Base-by-base conservation (phyloP, 768 basidiomycete species). In the Calocybe indica region DNA sequence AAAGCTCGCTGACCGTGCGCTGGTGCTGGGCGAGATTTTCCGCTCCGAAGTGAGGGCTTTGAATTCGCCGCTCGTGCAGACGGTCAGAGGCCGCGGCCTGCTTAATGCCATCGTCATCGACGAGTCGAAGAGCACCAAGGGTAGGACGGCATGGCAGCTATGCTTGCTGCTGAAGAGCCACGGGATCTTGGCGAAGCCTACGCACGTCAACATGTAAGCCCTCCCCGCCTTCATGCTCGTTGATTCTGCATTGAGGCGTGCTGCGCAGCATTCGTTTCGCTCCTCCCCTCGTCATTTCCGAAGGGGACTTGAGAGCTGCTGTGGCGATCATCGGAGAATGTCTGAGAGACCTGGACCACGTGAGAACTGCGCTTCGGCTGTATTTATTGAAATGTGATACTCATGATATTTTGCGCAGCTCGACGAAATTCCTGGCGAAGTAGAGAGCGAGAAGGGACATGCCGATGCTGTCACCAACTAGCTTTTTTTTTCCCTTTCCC, bases 91-190 rank as follows among this genome's bases (percentile, higher is more conserved):
- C 5, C 75, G 80, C 50, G 95, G 95, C 0, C 67, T 99, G 48
- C 70, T 99, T 55, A 98, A 97, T 61, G 95, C 95, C 6, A 75
- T 99, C 28, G 88, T 97, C 15, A 91, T 98, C 47, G 85, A 97
- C 59, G 92, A 97, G 71, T 65, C 68, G 51, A 79, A 79, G 71
- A 91, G 87, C 57, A 65, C 52, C 40, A 87, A 80, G 66, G 85
- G 88, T 11, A 72, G 92, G 43, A 85, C 88, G 1, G 96, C 94
- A 5, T 99, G 95, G 96, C 91, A 98, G 63, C 74, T 98, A 45
- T 98, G 96, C 67, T 61, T 98, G 61, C 65, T 97, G 58, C 67
- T 98, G 64, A 95, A 94, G 83, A 85, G 83, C 55, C 79, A 89
- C 40, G 92, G 93, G 4, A 79, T 97, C 47, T 70, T 99, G 53